Evolutionary conservation across 805 yeast species (phyloP).

Genomic region (Zygoascus flipseniorum): DNA sequence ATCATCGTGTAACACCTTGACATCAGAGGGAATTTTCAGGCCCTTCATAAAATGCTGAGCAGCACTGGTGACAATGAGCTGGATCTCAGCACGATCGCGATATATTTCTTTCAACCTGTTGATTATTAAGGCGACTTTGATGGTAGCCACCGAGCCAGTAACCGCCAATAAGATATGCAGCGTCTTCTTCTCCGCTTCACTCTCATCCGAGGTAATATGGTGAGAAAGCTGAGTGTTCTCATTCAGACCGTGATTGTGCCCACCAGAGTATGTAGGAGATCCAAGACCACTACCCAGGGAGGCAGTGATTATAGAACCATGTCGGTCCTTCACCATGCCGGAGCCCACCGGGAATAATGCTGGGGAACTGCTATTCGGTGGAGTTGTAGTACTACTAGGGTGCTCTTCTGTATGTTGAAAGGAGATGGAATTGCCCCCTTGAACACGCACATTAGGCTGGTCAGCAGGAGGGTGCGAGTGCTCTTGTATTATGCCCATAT

Average conservation of each 20-base stretch:
- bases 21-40: conserved; percentile 38
- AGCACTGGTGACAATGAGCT: conserved; percentile 61
- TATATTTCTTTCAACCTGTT: conserved; percentile 77
- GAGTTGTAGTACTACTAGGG: neutral
- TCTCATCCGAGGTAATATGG: neutral
- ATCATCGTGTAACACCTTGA: conserved; percentile 82
- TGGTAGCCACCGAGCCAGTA: conserved; percentile 95
- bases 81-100: conserved; percentile 66
- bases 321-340: neutral
- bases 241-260: neutral
- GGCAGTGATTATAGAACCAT: neutral
- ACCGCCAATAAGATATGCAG: conserved; percentile 85
- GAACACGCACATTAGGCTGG: neutral
- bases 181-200: conserved; percentile 4
- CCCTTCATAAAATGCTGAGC: conserved; percentile 28
- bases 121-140: conserved; percentile 82
- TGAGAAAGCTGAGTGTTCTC: neutral
- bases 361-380: neutral
- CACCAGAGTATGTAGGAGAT: neutral
- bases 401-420: neutral
- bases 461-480: neutral
- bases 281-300: neutral
- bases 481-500: neutral
- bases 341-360: neutral
- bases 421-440: neutral